Percentiles rank a stretch among this genome's conserved stretches.
These are phyloP conservation scores for Aspergillus sp. DNA, from an alignment of 2,329 filamentous ascomycete genomes.

Conservation along the genomic window DNA sequence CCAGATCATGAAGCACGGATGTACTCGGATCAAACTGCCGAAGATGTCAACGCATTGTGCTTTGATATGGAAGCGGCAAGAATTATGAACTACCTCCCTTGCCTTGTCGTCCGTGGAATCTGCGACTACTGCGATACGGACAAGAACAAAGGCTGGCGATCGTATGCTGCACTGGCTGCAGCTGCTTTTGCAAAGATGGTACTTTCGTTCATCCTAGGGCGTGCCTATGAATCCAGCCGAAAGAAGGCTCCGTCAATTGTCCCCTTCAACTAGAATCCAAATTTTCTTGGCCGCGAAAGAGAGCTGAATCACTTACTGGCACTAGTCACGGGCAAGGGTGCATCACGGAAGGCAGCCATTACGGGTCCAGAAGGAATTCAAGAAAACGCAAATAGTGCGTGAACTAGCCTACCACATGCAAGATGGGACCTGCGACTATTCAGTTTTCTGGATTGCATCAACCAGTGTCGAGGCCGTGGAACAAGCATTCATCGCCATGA, in stretches of 20 bases:
- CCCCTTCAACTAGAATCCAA: no score
- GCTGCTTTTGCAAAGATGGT: background rate
- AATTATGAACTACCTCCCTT: slow-evolving; percentile 7
- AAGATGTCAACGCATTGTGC: background rate
- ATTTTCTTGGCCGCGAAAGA: no score
- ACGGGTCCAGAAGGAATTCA: background rate
- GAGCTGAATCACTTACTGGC: no score
- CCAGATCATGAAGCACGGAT: slow-evolving; percentile 5
- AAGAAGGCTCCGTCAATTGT: no score
- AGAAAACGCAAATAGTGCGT: background rate
- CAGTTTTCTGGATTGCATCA: background rate
- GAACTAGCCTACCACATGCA: background rate
- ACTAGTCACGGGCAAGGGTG: no score
- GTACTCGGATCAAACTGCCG: background rate
- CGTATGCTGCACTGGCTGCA: background rate
- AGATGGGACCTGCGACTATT: background rate
- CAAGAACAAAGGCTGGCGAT: slow-evolving; percentile 11
- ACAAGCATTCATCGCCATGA: background rate
- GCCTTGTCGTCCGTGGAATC: no score
- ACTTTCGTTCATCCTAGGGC: background rate
- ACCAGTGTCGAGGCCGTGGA: background rate
- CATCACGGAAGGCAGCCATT: background rate
- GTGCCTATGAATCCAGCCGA: no score
- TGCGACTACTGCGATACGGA: background rate
- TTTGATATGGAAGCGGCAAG: slow-evolving; percentile 11